Conservation (phyloP, 192 early-diverging fungal genomes). For the Kappamyces sp. region DNA sequence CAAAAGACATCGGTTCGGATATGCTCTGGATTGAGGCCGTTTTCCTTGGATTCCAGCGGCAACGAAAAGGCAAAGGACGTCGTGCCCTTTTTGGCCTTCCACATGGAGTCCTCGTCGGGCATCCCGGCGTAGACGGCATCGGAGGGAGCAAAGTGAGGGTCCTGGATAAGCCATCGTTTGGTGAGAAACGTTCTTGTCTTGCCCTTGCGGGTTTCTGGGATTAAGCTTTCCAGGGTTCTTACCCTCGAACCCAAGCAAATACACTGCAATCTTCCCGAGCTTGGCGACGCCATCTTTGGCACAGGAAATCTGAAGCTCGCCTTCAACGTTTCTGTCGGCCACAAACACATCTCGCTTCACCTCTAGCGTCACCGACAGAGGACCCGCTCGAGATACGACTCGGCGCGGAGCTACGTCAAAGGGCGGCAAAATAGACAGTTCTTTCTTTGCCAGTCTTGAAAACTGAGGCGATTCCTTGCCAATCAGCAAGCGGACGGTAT, state of each 20-base stretch:
- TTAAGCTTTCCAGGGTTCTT: not conserved
- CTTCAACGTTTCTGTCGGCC: constrained; percentile 21
- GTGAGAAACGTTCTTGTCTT: constrained; percentile 20
- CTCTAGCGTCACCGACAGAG: constrained; percentile 18
- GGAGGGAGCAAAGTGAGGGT: constrained; percentile 25
- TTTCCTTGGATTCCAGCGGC: constrained; percentile 16
- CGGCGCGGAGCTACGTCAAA: constrained; percentile 10
- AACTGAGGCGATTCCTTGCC: no score
- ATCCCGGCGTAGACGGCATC: constrained; percentile 37
- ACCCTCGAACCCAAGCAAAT: constrained; percentile 36
- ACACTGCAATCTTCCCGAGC: constrained; percentile 27
- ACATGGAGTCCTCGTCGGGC: constrained; percentile 52
- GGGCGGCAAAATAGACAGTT: constrained; percentile 10
- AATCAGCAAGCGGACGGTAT: no score
- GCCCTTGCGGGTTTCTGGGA: constrained; percentile 2
- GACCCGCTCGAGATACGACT: constrained; percentile 13
- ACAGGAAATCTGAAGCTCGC: constrained; percentile 19
- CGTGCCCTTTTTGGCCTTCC: constrained; percentile 32
- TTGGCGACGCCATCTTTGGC: constrained; percentile 20
- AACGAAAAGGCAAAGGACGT: constrained; percentile 32
- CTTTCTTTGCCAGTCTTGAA: no score
- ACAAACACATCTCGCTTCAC: constrained; percentile 25
- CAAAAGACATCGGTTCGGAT: constrained; percentile 8
- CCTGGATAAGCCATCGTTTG: constrained; percentile 28
- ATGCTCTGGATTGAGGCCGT: not conserved